These are phyloP conservation scores for Marchantia paleacea DNA, from an alignment of 225 moss, liverwort and hornwort species.

Conservation along the genomic window DNA sequence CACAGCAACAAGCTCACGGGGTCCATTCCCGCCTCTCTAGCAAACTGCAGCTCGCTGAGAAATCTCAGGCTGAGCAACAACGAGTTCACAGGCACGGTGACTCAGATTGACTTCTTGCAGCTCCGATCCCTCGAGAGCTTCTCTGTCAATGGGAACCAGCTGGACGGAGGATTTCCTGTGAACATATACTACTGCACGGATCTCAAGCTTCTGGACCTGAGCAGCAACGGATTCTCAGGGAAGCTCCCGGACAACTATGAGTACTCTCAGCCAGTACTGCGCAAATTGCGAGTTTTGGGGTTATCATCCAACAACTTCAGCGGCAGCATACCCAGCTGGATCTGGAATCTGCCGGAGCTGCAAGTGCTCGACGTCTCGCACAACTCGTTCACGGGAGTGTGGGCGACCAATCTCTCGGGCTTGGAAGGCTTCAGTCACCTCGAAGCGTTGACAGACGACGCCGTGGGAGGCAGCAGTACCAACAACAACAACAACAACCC, in stretches of 20 bases:
- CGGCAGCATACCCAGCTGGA: conserved; percentile 39
- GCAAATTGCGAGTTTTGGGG: not conserved
- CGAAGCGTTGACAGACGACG: not conserved
- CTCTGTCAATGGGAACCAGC: conserved; percentile 1
- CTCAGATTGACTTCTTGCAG: not conserved
- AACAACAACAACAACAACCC: not conserved
- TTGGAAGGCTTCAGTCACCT: not conserved
- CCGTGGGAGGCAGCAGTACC: not conserved
- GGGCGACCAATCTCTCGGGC: conserved; percentile 21
- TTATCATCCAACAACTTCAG: conserved; percentile 31
- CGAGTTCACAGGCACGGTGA: not conserved
- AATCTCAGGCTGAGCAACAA: conserved; percentile 3
- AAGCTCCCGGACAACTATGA: not conserved
- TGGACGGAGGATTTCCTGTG: not conserved
- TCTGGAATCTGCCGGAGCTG: conserved; percentile 39
- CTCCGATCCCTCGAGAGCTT: not conserved
- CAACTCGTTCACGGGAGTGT: conserved; percentile 41
- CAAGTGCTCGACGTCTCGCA: conserved; percentile 49
- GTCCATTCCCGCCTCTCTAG: conserved; percentile 35
- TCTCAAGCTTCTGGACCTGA: conserved; percentile 35
- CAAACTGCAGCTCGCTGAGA: conserved; percentile 30
- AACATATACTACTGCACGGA: conserved; percentile 8
- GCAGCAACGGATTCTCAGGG: conserved; percentile 40
- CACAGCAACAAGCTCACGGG: conserved; percentile 32
- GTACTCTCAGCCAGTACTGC: not conserved